Conservation (phyloP, 176 grass and related monocot genomes). For the Tillandsia fasciculata region DNA sequence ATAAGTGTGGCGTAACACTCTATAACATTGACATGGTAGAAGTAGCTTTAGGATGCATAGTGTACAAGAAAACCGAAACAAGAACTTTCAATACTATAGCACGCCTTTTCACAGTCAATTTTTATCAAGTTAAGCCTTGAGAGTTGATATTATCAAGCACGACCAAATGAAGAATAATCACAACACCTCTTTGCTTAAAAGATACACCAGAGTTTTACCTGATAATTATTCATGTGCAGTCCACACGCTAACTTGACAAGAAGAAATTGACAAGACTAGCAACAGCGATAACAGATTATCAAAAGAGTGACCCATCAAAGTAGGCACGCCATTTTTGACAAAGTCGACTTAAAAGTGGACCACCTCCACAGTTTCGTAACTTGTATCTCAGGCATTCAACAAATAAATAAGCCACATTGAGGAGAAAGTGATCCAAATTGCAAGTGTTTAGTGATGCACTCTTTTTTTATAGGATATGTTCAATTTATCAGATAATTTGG, state of each 20-base stretch:
- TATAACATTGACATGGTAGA: constrained; percentile 19
- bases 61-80: not conserved
- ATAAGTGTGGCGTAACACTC: constrained; percentile 73
- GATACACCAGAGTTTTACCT: not conserved
- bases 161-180: not conserved
- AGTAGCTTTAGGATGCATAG: constrained; percentile 9
- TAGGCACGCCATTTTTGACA: not conserved
- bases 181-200: not conserved
- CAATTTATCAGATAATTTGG: too few species aligned
- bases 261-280: not conserved
- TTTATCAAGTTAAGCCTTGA: not conserved
- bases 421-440: too few species aligned
- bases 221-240: not conserved
- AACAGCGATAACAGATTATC: not conserved
- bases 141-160: not conserved
- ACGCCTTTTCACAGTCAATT: not conserved
- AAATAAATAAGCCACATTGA: not conserved
- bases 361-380: not conserved
- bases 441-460: too few species aligned
- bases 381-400: not conserved
- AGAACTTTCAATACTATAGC: not conserved
- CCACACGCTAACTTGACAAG: not conserved
- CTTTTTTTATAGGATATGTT: too few species aligned
- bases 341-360: not conserved
- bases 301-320: not conserved